These are phyloP conservation scores for Mitragyna speciosa DNA, from an alignment of 257 asterid species.

Conservation along the genomic window DNA sequence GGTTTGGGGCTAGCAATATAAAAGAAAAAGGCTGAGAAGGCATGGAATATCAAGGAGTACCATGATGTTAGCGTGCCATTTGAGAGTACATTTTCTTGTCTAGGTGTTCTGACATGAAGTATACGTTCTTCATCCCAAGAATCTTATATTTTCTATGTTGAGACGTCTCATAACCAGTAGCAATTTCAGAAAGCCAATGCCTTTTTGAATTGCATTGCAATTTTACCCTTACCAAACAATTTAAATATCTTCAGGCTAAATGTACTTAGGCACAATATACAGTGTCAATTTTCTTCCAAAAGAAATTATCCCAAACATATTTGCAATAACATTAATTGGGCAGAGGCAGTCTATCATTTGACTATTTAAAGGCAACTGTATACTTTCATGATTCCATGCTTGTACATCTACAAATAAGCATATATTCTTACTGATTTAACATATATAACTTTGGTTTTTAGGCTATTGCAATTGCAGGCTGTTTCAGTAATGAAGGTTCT, in stretches of 20 bases:
- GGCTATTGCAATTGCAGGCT: slow-evolving; percentile 91
- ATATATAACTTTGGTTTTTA: slow-evolving; percentile 36
- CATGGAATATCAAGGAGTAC: not conserved
- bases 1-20: not conserved
- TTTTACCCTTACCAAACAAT: too few species aligned
- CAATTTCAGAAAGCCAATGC: not conserved
- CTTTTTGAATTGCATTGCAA: not conserved
- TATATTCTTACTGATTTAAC: slow-evolving; percentile 12
- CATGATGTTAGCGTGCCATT: not conserved
- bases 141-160: too few species aligned
- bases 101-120: not conserved
- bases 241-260: not conserved
- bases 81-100: not conserved
- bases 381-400: not conserved
- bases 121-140: not conserved
- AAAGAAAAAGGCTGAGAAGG: not conserved
- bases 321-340: not conserved
- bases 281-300: too few species aligned
- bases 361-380: not conserved
- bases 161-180: not conserved
- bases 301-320: too few species aligned
- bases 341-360: not conserved
- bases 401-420: too few species aligned
- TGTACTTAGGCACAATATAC: not conserved
- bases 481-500: slow-evolving; percentile 83